These are phyloP conservation scores for Eragrostis curvula DNA, from an alignment of 176 grass and related monocot genomes.

Conservation along the genomic window DNA sequence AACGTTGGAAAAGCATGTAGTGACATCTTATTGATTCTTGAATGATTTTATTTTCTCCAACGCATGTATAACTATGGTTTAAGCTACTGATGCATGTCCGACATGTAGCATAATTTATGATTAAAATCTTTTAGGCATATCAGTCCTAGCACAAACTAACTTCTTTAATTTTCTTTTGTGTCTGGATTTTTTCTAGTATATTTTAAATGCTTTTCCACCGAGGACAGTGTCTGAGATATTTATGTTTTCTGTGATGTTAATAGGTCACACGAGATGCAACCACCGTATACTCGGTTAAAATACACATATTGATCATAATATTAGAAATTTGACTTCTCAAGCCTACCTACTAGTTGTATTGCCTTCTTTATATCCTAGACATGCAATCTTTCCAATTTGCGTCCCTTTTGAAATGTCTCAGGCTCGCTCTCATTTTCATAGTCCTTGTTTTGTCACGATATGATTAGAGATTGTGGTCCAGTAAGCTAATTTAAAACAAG, in stretches of 20 bases:
- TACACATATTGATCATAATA: not conserved
- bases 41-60: not conserved
- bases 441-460: not conserved
- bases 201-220: too few relatives aligned
- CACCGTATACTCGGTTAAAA: too few relatives aligned
- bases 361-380: not conserved
- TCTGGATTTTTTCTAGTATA: too few relatives aligned
- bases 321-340: not conserved
- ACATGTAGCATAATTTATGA: not conserved
- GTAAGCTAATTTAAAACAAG: not conserved
- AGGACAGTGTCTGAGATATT: too few relatives aligned
- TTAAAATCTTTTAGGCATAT: not conserved
- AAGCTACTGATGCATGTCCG: not conserved
- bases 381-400: conserved; percentile 2
- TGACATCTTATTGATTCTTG: not conserved
- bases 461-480: conserved; percentile 2
- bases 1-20: not conserved
- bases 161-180: too few relatives aligned
- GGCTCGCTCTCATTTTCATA: not conserved
- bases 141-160: too few relatives aligned
- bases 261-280: too few relatives aligned
- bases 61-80: not conserved
- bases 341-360: not conserved
- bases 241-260: too few relatives aligned
- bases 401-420: not conserved